Evolutionary conservation across 1,284 basidiomycete genomes (phyloP).

Genomic region (Apiotrichum akiyoshidainum): DNA sequence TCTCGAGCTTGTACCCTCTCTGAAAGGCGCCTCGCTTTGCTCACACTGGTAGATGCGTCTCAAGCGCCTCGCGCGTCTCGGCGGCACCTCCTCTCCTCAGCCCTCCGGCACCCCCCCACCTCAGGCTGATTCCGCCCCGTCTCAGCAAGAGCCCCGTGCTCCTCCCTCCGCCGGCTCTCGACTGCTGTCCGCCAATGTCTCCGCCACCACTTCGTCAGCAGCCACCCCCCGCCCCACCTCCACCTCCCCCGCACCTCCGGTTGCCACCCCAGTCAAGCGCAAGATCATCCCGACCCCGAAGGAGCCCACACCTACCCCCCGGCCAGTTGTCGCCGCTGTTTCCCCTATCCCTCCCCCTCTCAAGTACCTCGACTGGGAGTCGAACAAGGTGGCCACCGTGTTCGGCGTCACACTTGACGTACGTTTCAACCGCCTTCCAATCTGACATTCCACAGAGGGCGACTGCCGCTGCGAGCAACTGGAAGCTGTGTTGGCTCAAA

Average conservation of each 20-base stretch:
- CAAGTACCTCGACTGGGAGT: constrained; percentile 70
- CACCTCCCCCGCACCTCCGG: not conserved
- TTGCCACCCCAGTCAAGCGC: not conserved
- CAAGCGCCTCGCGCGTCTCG: constrained; percentile 77
- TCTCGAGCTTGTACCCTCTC: not conserved
- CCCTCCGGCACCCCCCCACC: not conserved
- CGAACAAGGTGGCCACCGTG: constrained; percentile 63
- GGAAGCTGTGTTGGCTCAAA: constrained; percentile 80
- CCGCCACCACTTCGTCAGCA: constrained; percentile 33
- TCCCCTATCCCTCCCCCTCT: not conserved
- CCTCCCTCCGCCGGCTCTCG: constrained; percentile 11
- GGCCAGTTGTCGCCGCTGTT: constrained; percentile 3
- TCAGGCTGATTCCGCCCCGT: not conserved
- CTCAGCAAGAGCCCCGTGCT: constrained; percentile 10
- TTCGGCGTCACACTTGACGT: constrained; percentile 79
- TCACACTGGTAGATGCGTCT: constrained; percentile 65
- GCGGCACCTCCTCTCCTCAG: constrained; percentile 44
- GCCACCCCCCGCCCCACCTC: not conserved
- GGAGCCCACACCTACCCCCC: constrained; percentile 1
- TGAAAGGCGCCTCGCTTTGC: not conserved
- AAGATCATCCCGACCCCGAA: not conserved
- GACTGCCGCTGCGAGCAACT: constrained; percentile 65
- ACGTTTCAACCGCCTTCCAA: constrained; percentile 35
- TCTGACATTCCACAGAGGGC: constrained; percentile 56
- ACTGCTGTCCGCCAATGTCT: constrained; percentile 17